Conservation (phyloP, 176 grass and related monocot genomes). For the Guadua angustifolia region DNA sequence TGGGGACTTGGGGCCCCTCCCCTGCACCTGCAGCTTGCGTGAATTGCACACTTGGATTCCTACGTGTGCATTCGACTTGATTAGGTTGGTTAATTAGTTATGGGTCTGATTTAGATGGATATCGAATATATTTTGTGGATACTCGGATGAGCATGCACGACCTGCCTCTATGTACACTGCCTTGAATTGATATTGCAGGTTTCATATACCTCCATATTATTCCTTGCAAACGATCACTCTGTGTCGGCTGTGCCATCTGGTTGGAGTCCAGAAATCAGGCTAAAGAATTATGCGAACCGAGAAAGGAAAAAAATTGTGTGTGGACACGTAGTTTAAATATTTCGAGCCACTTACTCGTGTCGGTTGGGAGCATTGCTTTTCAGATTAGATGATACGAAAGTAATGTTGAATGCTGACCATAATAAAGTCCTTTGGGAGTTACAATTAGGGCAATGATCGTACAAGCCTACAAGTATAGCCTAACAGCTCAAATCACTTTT, state of each 20-base stretch:
- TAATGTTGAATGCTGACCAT: too few relatives aligned
- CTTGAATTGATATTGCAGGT: too few relatives aligned
- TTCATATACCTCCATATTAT: too few relatives aligned
- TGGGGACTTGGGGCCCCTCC: not conserved
- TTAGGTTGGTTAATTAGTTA: not conserved
- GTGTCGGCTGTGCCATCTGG: too few relatives aligned
- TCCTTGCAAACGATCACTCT: too few relatives aligned
- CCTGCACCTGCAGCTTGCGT: conserved; percentile 1
- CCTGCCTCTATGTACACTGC: too few relatives aligned
- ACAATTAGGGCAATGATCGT: not conserved
- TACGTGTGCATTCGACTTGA: not conserved
- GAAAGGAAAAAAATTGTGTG: not conserved
- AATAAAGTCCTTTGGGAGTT: not conserved
- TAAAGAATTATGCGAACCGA: not conserved
- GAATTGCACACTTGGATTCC: not conserved
- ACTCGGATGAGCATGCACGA: not conserved
- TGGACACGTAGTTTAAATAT: not conserved
- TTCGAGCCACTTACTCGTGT: not conserved
- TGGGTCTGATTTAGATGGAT: not conserved
- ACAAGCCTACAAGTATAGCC: too few relatives aligned
- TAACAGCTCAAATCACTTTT: not conserved
- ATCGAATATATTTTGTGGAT: not conserved
- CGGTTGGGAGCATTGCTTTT: not conserved
- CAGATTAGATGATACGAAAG: not conserved
- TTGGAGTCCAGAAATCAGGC: not conserved